A percentile compares a stretch with the other conserved stretches of the same genome.
phyloP scores from a whole-genome alignment of 2,329 filamentous ascomycete species.

The Rutstroemia sydowiana region DNA sequence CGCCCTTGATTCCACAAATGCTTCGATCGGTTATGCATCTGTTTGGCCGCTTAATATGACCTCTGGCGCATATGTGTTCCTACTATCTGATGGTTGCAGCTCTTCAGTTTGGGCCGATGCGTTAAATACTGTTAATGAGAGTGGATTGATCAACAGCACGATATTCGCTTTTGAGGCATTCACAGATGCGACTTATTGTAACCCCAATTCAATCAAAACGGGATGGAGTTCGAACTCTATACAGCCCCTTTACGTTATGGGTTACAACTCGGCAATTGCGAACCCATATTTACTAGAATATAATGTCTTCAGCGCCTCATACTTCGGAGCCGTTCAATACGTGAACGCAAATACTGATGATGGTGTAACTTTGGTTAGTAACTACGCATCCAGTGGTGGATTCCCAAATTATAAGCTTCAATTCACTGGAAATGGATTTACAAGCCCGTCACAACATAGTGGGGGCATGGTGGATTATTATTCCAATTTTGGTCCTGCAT shows the following conservation, averaged over 20 bases:
- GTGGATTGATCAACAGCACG: conserved; percentile 10
- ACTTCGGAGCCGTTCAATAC: conserved; percentile 11
- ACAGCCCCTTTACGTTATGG: conserved; percentile 13
- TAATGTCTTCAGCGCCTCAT: conserved; percentile 12
- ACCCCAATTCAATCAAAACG: conserved; percentile 7
- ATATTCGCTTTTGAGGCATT: conserved; percentile 15
- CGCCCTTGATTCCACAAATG: conserved; percentile 10
- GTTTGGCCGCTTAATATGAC: conserved; percentile 14
- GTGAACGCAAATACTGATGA: conserved; percentile 12
- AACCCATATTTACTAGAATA: conserved; percentile 17
- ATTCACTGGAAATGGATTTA: conserved; percentile 4
- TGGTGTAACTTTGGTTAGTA: conserved; percentile 9
- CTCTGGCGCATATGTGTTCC: conserved; percentile 7
- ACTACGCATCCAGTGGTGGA: conserved; percentile 13
- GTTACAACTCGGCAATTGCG: conserved; percentile 8
- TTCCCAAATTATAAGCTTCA: conserved; percentile 13
- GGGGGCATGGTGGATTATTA: conserved; percentile 18
- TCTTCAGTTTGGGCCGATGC: conserved; percentile 10
- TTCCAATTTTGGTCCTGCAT: conserved; percentile 16
- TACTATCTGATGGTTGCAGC: conserved; percentile 12
- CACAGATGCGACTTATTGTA: background rate
- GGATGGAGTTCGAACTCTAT: background rate
- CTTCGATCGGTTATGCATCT: conserved; percentile 16
- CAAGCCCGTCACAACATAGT: conserved; percentile 5
- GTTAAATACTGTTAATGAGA: conserved; percentile 8